A percentile compares a stretch with the other conserved stretches of the same genome.
phyloP scores from a whole-genome alignment of 2,329 filamentous ascomycete species.

The Pezicula neosporulosa region DNA sequence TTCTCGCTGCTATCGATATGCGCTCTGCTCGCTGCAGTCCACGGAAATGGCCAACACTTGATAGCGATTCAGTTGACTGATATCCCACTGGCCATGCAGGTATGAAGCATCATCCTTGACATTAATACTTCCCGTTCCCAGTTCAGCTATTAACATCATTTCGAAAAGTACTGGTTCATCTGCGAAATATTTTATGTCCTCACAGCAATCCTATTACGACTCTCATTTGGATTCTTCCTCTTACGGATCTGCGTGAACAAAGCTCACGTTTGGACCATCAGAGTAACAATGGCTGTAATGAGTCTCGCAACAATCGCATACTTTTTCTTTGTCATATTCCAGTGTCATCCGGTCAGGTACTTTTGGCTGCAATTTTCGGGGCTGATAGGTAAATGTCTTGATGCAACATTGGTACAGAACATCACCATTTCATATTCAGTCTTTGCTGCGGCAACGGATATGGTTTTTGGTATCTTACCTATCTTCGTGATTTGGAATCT shows the following conservation, averaged over 20 bases:
- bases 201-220: slow-evolving; percentile 13
- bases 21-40: slow-evolving; percentile 5
- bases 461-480: slow-evolving; percentile 12
- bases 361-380: slow-evolving; percentile 13
- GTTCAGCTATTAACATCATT: neutral
- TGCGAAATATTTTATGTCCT: slow-evolving; percentile 9
- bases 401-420: neutral
- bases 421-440: slow-evolving; percentile 5
- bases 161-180: slow-evolving; percentile 9
- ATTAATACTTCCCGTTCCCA: neutral
- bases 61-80: slow-evolving; percentile 4
- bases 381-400: slow-evolving; percentile 4
- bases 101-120: neutral
- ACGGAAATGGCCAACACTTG: slow-evolving; percentile 12
- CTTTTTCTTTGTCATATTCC: slow-evolving; percentile 12
- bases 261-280: slow-evolving; percentile 5
- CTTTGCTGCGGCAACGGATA: slow-evolving; percentile 7
- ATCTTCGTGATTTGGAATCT: slow-evolving; percentile 14
- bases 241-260: slow-evolving; percentile 6
- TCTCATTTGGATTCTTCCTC: slow-evolving; percentile 16
- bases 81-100: slow-evolving; percentile 11
- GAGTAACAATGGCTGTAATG: slow-evolving; percentile 7
- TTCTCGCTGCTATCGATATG: slow-evolving; percentile 5
- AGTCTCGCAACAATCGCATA: slow-evolving; percentile 3
- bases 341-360: slow-evolving; percentile 9